Conservation (phyloP, 116 monocot species). For the Papilionanthe hybrid region DNA sequence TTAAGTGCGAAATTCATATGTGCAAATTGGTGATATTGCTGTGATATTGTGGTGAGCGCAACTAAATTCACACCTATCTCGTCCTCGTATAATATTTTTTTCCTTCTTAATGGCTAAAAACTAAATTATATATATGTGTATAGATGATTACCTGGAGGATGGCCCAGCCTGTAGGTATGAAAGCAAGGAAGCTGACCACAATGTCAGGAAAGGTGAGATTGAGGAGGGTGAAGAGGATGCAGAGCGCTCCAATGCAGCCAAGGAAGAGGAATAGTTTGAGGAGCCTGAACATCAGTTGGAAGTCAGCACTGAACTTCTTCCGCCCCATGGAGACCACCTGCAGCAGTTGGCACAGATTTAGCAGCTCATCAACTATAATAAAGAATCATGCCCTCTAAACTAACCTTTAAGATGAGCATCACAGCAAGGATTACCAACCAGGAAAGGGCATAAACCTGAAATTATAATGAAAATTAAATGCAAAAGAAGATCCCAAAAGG, state of each 20-base stretch:
- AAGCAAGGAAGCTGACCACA: slow-evolving; percentile 48
- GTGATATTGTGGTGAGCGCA: no score
- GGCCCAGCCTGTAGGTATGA: slow-evolving; percentile 68
- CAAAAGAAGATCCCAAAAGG: no score
- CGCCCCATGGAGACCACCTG: slow-evolving; percentile 50
- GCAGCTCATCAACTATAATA: not conserved
- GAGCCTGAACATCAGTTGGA: slow-evolving; percentile 56
- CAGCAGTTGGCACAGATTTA: not conserved
- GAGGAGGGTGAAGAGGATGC: slow-evolving; percentile 35
- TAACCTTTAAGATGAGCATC: slow-evolving; percentile 58
- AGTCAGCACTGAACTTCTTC: slow-evolving; percentile 53
- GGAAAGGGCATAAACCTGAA: slow-evolving; percentile 60
- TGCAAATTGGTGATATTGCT: no score
- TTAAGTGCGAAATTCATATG: not conserved
- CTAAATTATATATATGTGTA: not conserved
- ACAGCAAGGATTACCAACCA: slow-evolving; percentile 63
- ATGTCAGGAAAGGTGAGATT: slow-evolving; percentile 43
- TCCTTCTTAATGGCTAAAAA: not conserved
- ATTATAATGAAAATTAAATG: not conserved
- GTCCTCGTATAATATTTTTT: not conserved
- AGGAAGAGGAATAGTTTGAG: slow-evolving; percentile 53
- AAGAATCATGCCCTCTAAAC: not conserved
- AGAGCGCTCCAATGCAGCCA: slow-evolving; percentile 23
- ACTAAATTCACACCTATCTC: no score
- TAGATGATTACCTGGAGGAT: slow-evolving; percentile 37